A percentile compares a stretch with the other conserved stretches of the same genome.
phyloP scores from a whole-genome alignment of 768 basidiomycete genomes.

The Boletus pseudo-olivaceus region DNA sequence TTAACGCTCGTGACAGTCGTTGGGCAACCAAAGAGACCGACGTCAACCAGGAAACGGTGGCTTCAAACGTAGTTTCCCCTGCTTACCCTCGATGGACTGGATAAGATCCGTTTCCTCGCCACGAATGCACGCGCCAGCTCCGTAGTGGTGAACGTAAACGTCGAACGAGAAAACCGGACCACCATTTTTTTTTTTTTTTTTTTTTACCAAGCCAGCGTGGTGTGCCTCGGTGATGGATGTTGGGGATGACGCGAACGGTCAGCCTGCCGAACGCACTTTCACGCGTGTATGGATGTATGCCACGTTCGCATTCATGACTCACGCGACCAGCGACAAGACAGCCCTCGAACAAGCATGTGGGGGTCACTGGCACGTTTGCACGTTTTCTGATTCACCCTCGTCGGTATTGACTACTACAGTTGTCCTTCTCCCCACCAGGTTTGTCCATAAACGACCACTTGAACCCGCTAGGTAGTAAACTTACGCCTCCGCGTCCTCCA shows the following conservation, averaged over 20 bases:
- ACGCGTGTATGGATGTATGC: constrained; percentile 99
- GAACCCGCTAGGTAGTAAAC: constrained; percentile 94
- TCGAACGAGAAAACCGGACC: constrained; percentile 94
- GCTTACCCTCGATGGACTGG: constrained; percentile 96
- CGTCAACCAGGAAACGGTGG: constrained; percentile 99
- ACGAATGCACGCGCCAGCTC: constrained; percentile 97
- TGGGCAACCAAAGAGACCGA: constrained; percentile 95
- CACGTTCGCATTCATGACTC: constrained; percentile 94
- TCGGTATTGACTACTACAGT: constrained; percentile 96
- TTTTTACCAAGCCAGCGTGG: constrained; percentile 78
- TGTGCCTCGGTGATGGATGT: constrained; percentile 95
- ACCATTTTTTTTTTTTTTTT: too few species aligned
- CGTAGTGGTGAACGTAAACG: constrained; percentile 97
- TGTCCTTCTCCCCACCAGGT: constrained; percentile 96
- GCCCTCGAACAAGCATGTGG: constrained; percentile 94
- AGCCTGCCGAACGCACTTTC: constrained; percentile 96
- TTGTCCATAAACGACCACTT: constrained; percentile 99
- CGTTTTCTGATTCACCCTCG: constrained; percentile 95
- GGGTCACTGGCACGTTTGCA: constrained; percentile 95
- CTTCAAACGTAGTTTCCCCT: constrained; percentile 96
- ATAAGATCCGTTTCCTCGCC: constrained; percentile 98
- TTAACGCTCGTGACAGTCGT: constrained; percentile 98
- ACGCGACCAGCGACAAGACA: constrained; percentile 87
- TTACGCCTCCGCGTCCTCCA: constrained; percentile 93
- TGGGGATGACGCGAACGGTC: constrained; percentile 89